phyloP scores from a whole-genome alignment of 176 grass and related monocot genomes.

The Raddia distichophylla region DNA sequence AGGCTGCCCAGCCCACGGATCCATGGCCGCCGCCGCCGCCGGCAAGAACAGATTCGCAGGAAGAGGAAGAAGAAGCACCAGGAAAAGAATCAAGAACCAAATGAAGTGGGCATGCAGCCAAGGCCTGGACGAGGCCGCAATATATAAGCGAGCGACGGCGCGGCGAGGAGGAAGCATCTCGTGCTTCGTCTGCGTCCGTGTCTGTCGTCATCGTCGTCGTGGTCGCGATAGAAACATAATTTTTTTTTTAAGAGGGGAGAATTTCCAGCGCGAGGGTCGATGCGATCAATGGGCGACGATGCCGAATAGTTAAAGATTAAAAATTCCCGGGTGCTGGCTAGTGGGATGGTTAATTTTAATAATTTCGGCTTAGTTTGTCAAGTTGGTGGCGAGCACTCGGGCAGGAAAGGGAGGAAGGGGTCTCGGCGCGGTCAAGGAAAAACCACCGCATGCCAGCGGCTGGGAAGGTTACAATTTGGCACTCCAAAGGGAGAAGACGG shows the following conservation, averaged over 20 bases:
- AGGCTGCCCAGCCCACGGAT: constrained; percentile 56
- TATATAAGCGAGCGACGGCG: constrained; percentile 35
- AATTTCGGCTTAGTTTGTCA: not conserved
- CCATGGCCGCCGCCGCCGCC: constrained; percentile 20
- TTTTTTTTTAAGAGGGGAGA: too few species aligned
- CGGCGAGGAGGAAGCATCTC: constrained; percentile 30
- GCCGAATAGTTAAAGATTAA: not conserved
- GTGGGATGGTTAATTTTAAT: not conserved
- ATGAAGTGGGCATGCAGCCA: not conserved
- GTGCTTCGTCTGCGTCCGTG: not conserved
- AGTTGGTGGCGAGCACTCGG: not conserved
- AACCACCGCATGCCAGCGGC: not conserved
- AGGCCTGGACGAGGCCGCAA: not conserved
- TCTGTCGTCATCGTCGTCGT: constrained; percentile 36
- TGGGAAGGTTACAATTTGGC: constrained; percentile 19
- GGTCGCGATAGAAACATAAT: constrained; percentile 16
- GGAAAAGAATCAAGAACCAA: not conserved
- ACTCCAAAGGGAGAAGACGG: constrained; percentile 16
- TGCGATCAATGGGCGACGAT: not conserved
- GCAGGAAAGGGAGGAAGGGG: constrained; percentile 2
- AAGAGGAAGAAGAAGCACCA: not conserved
- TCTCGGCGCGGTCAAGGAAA: constrained; percentile 39
- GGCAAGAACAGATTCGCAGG: not conserved
- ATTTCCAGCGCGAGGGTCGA: not conserved
- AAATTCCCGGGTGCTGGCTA: not conserved